Evolutionary conservation across 2,329 filamentous ascomycete species (phyloP), one percentile per base, ranked within the genome.

Genomic region (Penicillium sp.): DNA sequence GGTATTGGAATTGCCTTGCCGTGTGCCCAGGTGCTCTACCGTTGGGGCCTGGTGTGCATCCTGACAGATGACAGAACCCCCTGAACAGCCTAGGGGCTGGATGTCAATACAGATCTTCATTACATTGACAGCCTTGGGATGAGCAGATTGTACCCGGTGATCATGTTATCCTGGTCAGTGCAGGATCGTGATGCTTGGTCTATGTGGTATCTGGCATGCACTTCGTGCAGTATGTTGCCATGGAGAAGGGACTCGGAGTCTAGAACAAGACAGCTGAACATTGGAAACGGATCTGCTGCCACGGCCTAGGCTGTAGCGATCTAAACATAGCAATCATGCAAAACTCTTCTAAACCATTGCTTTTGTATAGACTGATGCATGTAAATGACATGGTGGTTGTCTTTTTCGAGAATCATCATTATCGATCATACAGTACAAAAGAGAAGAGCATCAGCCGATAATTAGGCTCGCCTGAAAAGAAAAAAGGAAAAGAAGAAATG

Each of bases 391-490:
- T 65, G 58, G 53, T 60, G 60, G 61, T 62, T 67, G 63, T 63
- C 62, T 66, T 70, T 68, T 62, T 59, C 57, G 62, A 40, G 50
- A 69, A 67, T 69, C 64, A 70, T 71, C 69, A 70, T 72, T 69
- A 70, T 70, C 64, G 67, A 65, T 70, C 68, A 69, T 72, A 72
- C 68, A 69, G 61, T 70, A 70, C 63, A 71, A 67, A 69, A 62
- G 61, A 68, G 66, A 68, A 62, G 61, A 68, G 67, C 65, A 59
- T 64, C 55, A 61, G 60, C 62, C 63, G 62, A 61, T 60, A 66
- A 61, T 48, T 50, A 67, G 67, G 62, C 63, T 65, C 62, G 63
- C 66, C 68, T 64, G 66, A 67, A 61, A 67, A 67, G 58, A 59
- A 63, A 59, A 62, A 56, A 58, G 56, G 54, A 59, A 48, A 43